Evolutionary conservation across 1,139 yeast genomes (phyloP), one percentile per base, ranked within the genome.

Genomic region (Kodamaea sp.): DNA sequence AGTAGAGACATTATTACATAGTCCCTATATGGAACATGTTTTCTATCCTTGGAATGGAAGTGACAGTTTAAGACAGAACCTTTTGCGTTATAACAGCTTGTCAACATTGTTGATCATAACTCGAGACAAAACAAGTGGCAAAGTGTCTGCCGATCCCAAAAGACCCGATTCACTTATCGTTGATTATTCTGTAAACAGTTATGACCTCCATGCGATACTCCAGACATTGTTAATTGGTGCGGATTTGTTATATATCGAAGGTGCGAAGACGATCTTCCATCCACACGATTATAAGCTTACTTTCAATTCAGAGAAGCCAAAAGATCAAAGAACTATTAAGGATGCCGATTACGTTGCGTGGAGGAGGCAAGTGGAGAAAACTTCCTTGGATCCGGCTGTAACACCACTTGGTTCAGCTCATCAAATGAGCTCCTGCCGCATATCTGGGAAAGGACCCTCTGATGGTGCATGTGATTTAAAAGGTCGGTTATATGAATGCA

Each of bases 381-480:
- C 50, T 5, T 59, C 59, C 7, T 50, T 70, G 30, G 57, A 53
- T 15, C 31, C 47, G 3, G 66, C 54, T 34, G 66, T 65, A 3
- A 48, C 65, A 3, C 42, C 61, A 3, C 58, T 63, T 39, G 83
- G 83, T 3, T 63, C 75, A 3, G 84, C 84, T 6, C 83, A 78
- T 53, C 83, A 78, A 53, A 78, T 78, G 83, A 66, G 77, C 35
- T 52, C 74, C 2, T 76, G 83, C 50, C 66, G 83, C 41, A 76
- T 78, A 63, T 61, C 73, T 4, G 77, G 79, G 12, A 63, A 63
- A 43, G 73, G 73, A 7, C 74, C 81, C 7, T 41, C 46, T 9
- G 48, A 66, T 38, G 78, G 79, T 5, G 81, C 81, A 4, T 66
- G 72, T 34, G 78, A 75, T 42, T 51, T 50, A 19, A 61, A 56